Conservation (phyloP, 2,329 filamentous ascomycete genomes). For the Fusarium nisikadoi region DNA sequence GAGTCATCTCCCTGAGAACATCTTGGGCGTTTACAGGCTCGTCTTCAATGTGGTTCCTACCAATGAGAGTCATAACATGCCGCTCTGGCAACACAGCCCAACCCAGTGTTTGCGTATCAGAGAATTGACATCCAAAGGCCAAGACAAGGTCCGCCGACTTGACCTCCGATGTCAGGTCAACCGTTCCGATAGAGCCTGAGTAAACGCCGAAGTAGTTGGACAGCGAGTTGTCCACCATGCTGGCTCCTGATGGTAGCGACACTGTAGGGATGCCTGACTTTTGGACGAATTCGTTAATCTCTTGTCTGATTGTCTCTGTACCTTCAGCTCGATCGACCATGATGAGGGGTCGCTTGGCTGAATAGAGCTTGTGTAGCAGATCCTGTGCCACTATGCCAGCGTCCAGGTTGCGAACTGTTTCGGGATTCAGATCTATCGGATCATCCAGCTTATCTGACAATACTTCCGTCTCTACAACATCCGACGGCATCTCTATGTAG, state of each 20-base stretch:
- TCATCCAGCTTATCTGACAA: background rate
- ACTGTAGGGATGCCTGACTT: background rate
- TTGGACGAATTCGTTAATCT: background rate
- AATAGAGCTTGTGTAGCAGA: background rate
- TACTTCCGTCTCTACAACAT: background rate
- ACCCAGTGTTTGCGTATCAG: slow-evolving; percentile 26
- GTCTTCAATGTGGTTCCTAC: background rate
- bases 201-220: slow-evolving; percentile 16
- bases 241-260: background rate
- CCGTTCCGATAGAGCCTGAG: background rate
- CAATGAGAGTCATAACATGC: background rate
- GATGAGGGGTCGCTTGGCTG: background rate
- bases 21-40: background rate
- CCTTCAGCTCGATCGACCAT: background rate
- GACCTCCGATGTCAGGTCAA: background rate
- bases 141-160: slow-evolving; percentile 13
- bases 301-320: background rate
- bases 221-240: slow-evolving; percentile 1
- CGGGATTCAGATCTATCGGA: background rate
- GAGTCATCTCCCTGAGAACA: background rate
- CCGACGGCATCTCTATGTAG: slow-evolving; percentile 15
- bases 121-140: slow-evolving; percentile 14
- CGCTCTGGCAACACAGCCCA: background rate
- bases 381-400: rapidly evolving
- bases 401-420: rapidly evolving